phyloP scores from a whole-genome alignment of 2,329 filamentous ascomycete genomes.

The Curvularia sp. region DNA sequence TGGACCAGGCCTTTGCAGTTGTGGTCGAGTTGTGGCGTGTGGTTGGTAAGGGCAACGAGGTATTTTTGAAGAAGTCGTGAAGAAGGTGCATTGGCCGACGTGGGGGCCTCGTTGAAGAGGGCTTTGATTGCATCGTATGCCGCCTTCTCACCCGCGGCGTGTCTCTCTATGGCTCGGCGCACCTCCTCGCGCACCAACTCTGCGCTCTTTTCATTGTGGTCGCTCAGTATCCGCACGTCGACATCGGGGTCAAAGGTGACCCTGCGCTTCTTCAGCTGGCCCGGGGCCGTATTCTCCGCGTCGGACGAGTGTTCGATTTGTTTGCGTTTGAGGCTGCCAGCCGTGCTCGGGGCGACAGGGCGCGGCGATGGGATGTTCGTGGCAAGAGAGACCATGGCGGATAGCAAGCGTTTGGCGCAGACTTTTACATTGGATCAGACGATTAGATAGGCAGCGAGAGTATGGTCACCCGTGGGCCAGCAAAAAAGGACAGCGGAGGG shows the following conservation, averaged over 20 bases:
- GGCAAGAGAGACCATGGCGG: constrained; percentile 51
- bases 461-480: constrained; percentile 10
- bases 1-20: constrained; percentile 65
- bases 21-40: constrained; percentile 62
- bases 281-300: constrained; percentile 41
- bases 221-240: constrained; percentile 53
- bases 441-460: neutral
- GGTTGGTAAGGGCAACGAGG: constrained; percentile 64
- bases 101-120: constrained; percentile 58
- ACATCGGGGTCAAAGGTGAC: constrained; percentile 59
- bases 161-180: constrained; percentile 62
- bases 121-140: constrained; percentile 64
- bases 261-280: constrained; percentile 54
- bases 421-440: constrained; percentile 39
- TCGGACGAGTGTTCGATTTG: constrained; percentile 40
- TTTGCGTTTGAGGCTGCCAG: constrained; percentile 50
- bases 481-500: constrained; percentile 24
- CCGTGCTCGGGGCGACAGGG: constrained; percentile 39
- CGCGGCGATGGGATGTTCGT: constrained; percentile 36
- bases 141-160: constrained; percentile 60
- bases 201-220: constrained; percentile 60
- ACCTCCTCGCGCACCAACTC: constrained; percentile 68
- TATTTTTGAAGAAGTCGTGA: constrained; percentile 63
- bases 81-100: constrained; percentile 58
- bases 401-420: constrained; percentile 15